Percentiles rank a stretch among this genome's conserved stretches.
Conservation (phyloP, 2,329 filamentous ascomycete species). For the Thielaviopsis populi region DNA sequence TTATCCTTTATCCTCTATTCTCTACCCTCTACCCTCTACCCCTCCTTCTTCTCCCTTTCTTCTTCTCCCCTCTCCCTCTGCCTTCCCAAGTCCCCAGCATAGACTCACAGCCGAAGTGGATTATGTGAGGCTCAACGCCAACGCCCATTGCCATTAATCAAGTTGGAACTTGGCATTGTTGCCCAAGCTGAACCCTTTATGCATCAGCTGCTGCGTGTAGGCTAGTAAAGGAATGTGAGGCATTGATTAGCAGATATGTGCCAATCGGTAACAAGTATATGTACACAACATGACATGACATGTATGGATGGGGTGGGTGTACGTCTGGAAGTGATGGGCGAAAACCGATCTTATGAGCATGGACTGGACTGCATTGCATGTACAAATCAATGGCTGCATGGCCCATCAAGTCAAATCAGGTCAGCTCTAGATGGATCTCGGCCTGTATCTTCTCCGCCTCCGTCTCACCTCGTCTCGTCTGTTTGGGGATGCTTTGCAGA, state of each 20-base stretch:
- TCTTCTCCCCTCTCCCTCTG: not conserved
- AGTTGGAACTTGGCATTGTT: slow-evolving; percentile 5
- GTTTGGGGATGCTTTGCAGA: too few species aligned
- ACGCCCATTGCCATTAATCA: not conserved
- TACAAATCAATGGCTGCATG: not conserved
- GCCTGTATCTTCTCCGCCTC: not conserved
- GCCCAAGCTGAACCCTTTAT: slow-evolving; percentile 2
- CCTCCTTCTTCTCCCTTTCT: too few species aligned
- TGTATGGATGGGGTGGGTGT: too few species aligned
- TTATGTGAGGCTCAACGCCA: not conserved
- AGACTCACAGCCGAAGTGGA: not conserved
- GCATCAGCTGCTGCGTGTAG: not conserved
- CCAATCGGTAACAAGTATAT: not conserved
- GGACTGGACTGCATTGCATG: too few species aligned
- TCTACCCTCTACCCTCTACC: too few species aligned
- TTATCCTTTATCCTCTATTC: too few species aligned
- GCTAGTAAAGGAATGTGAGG: not conserved
- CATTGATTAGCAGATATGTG: not conserved
- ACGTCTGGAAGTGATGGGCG: not conserved
- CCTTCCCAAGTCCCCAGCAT: too few species aligned
- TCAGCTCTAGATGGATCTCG: not conserved
- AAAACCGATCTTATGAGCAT: not conserved
- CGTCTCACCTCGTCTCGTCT: too few species aligned
- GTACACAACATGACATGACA: not conserved
- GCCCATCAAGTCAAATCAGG: not conserved